phyloP scores from a whole-genome alignment of 208 protist species.

The Leishmania tarentolae region DNA sequence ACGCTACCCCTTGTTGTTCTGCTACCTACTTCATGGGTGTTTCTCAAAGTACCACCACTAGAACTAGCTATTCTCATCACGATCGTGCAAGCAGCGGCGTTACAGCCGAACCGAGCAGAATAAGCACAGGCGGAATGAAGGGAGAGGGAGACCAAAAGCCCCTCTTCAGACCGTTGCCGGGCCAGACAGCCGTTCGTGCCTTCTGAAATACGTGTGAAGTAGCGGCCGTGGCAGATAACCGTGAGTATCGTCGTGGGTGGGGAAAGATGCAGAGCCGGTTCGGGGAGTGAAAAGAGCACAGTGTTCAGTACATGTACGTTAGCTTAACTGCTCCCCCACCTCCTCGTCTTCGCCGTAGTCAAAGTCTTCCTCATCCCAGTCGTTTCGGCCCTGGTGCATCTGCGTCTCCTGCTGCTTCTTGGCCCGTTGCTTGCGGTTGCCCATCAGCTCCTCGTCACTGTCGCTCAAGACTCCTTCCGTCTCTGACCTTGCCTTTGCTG shows the following conservation, averaged over 20 bases:
- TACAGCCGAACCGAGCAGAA: not conserved
- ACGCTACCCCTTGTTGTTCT: not conserved
- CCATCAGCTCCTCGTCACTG: constrained; percentile 78
- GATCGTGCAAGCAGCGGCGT: not conserved
- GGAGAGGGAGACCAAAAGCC: not conserved
- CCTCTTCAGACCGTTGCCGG: not conserved
- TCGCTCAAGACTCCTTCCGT: constrained; percentile 34
- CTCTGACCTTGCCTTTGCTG: constrained; percentile 17
- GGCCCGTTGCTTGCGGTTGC: constrained; percentile 73
- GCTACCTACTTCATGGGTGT: not conserved
- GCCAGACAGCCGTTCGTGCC: not conserved
- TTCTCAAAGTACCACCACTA: not conserved
- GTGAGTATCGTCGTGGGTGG: not conserved
- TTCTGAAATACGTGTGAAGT: not conserved
- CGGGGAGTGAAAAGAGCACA: not conserved
- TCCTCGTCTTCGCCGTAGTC: constrained; percentile 56
- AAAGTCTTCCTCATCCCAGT: constrained; percentile 44
- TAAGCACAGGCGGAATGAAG: not conserved
- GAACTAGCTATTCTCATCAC: not conserved
- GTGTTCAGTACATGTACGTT: not conserved
- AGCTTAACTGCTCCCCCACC: not conserved
- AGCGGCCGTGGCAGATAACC: not conserved
- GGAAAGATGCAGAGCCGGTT: not conserved
- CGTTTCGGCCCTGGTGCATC: constrained; percentile 23
- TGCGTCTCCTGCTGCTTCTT: constrained; percentile 44